Percentiles rank a stretch among this genome's conserved stretches.
These are phyloP conservation scores for Inga leiocalycina DNA, from an alignment of 306 rosid genomes.

Conservation along the genomic window DNA sequence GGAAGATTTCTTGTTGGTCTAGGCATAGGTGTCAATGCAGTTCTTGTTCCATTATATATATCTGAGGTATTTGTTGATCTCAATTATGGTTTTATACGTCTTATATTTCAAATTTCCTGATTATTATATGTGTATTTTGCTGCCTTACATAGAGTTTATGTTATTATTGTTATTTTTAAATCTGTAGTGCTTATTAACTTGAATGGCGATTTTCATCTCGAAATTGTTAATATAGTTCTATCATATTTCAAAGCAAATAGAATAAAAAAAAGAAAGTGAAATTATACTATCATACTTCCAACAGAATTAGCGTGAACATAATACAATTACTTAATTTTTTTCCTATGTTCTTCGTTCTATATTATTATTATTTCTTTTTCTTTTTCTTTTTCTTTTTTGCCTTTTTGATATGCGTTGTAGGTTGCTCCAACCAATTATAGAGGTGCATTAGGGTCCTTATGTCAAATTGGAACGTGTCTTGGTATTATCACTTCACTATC, in stretches of 20 bases:
- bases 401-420: slow-evolving; percentile 42
- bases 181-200: neutral
- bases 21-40: slow-evolving; percentile 89
- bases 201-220: slow-evolving; percentile 1
- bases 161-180: neutral
- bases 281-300: neutral
- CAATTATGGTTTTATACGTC: slow-evolving; percentile 16
- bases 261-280: neutral
- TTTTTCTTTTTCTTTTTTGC: slow-evolving; percentile 20
- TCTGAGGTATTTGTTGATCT: slow-evolving; percentile 65
- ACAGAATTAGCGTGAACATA: neutral
- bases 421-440: slow-evolving; percentile 89
- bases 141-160: slow-evolving; percentile 5
- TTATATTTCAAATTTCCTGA: slow-evolving; percentile 11
- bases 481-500: slow-evolving; percentile 78
- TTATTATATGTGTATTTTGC: neutral
- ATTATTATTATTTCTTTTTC: neutral
- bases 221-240: slow-evolving; percentile 4
- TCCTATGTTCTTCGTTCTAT: neutral
- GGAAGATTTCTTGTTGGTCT: slow-evolving; percentile 98
- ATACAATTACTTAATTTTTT: neutral
- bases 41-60: slow-evolving; percentile 86
- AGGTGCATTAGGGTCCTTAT: slow-evolving; percentile 80
- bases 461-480: slow-evolving; percentile 92
- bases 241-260: slow-evolving; percentile 8